These are phyloP conservation scores for Spathaspora sp. DNA, from an alignment of 1,139 yeast genomes.

Conservation along the genomic window DNA sequence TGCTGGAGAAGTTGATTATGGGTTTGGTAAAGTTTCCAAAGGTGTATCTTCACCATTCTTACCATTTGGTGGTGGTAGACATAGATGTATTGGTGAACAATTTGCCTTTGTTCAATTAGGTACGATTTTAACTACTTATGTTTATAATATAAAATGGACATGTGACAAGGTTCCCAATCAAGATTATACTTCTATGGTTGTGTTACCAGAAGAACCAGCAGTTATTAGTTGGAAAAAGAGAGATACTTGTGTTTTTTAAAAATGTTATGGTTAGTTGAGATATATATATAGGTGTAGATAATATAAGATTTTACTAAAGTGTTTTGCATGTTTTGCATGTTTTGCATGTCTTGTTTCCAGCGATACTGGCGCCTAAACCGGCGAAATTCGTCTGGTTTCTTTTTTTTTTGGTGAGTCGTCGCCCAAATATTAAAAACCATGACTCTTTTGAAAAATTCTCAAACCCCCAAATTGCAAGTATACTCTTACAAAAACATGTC, in stretches of 20 bases:
- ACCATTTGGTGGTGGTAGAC: constrained; percentile 99
- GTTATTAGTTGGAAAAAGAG: constrained; percentile 75
- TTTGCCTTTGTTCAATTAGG: constrained; percentile 96
- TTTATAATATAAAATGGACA: constrained; percentile 78
- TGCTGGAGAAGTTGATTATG: constrained; percentile 75
- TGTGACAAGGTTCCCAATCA: constrained; percentile 66
- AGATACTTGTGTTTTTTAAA: constrained; percentile 28
- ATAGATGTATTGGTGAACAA: constrained; percentile 98
- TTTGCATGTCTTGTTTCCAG: neutral
- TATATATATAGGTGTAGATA: neutral
- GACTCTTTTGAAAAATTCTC: neutral
- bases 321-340: too few relatives aligned
- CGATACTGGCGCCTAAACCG: neutral
- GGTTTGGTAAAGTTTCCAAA: constrained; percentile 92
- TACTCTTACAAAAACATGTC: neutral
- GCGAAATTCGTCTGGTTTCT: neutral
- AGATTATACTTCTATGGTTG: constrained; percentile 92
- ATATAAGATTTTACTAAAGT: neutral
- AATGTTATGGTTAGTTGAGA: neutral
- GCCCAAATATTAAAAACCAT: neutral
- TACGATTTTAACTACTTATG: constrained; percentile 71
- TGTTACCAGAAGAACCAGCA: constrained; percentile 82
- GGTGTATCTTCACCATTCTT: constrained; percentile 95
- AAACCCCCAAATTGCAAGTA: neutral
- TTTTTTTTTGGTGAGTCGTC: neutral